These are phyloP conservation scores for Symmetrospora coprosmae DNA, from an alignment of 768 basidiomycete species.

Conservation along the genomic window DNA sequence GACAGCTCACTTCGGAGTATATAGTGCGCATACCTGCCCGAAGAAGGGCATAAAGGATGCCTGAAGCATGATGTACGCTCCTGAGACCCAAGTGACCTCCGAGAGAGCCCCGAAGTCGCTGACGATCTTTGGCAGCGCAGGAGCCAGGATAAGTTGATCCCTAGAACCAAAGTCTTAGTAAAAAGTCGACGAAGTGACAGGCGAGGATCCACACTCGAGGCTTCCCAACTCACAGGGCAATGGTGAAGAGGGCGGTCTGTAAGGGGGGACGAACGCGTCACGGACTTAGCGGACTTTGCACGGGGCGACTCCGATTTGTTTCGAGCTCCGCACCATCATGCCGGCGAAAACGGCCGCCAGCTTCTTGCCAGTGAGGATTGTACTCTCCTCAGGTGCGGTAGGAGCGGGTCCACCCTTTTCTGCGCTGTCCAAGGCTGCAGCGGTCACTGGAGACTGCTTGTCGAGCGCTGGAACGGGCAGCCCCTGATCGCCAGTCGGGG, in stretches of 20 bases:
- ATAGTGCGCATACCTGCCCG: conserved; percentile 14
- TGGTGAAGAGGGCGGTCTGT: conserved; percentile 9
- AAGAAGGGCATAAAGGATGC: conserved; percentile 12
- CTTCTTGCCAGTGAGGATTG: background rate
- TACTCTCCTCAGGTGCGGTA: too few relatives aligned
- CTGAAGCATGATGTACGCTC: conserved; percentile 10
- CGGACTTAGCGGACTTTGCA: too few relatives aligned
- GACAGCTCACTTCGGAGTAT: background rate
- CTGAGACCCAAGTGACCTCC: conserved; percentile 14
- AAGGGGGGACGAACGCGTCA: background rate
- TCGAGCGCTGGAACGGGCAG: too few relatives aligned
- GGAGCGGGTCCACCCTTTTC: too few relatives aligned
- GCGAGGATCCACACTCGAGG: too few relatives aligned
- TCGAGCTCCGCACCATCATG: conserved; percentile 7
- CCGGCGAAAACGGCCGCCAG: conserved; percentile 6
- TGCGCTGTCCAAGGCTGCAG: too few relatives aligned
- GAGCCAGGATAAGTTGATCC: conserved; percentile 17
- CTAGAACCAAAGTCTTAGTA: too few relatives aligned
- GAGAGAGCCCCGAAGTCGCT: conserved; percentile 4
- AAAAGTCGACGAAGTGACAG: too few relatives aligned
- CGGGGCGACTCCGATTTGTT: background rate
- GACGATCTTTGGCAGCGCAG: conserved; percentile 10
- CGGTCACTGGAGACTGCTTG: too few relatives aligned
- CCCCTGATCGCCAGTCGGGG: too few relatives aligned
- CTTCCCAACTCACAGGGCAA: too few relatives aligned